These are phyloP conservation scores for Leccinum griseonigrum DNA, from an alignment of 1,284 basidiomycete genomes.

Conservation along the genomic window DNA sequence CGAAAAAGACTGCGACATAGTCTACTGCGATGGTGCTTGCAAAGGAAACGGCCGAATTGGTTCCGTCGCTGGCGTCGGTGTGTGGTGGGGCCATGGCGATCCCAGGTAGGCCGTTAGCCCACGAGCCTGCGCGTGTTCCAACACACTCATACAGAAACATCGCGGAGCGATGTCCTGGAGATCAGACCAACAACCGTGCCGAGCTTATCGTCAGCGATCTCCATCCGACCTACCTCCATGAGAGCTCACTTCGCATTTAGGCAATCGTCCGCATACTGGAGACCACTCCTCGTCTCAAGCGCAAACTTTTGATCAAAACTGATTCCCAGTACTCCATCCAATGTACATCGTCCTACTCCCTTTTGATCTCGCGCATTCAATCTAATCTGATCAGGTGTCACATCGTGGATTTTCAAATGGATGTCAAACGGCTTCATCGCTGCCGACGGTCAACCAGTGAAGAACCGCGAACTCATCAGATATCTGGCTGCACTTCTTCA, in stretches of 20 bases:
- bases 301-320: constrained; percentile 64
- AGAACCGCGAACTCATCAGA: constrained; percentile 62
- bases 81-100: constrained; percentile 72
- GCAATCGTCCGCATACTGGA: constrained; percentile 76
- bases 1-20: constrained; percentile 37
- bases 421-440: constrained; percentile 47
- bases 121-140: neutral
- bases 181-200: constrained; percentile 86
- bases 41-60: constrained; percentile 65
- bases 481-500: constrained; percentile 58
- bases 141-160: constrained; percentile 53
- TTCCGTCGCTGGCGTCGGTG: constrained; percentile 68
- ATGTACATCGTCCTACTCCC: constrained; percentile 41
- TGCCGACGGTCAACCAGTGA: constrained; percentile 51
- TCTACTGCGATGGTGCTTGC: constrained; percentile 83
- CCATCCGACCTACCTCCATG: neutral
- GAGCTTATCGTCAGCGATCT: constrained; percentile 67
- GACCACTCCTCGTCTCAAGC: constrained; percentile 50
- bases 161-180: constrained; percentile 75
- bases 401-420: constrained; percentile 68
- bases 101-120: constrained; percentile 44
- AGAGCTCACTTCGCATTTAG: constrained; percentile 37
- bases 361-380: constrained; percentile 7
- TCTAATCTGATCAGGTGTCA: constrained; percentile 47
- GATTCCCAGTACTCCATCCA: constrained; percentile 78